Evolutionary conservation across 768 basidiomycete genomes (phyloP).

Genomic region (Pulveroboletus sp.): DNA sequence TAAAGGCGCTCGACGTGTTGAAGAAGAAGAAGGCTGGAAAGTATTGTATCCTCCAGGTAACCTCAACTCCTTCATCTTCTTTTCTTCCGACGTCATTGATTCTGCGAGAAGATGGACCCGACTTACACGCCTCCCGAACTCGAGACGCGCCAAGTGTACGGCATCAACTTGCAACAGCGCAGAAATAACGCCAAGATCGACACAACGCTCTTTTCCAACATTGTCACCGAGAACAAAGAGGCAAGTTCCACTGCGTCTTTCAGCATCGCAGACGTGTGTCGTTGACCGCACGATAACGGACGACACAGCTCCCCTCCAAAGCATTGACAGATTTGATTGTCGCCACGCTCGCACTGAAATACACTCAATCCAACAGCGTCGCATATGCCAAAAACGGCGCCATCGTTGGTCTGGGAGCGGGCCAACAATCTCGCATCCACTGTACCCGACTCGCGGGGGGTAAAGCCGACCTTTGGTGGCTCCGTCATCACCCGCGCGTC

Average conservation of each 20-base stretch:
- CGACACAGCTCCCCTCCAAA: slow-evolving; percentile 57
- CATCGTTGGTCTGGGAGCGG: slow-evolving; percentile 93
- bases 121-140: slow-evolving; percentile 68
- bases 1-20: slow-evolving; percentile 84
- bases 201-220: slow-evolving; percentile 71
- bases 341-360: slow-evolving; percentile 94
- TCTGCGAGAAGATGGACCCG: slow-evolving; percentile 71
- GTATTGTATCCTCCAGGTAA: slow-evolving; percentile 93
- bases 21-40: slow-evolving; percentile 97
- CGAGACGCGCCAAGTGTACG: slow-evolving; percentile 96
- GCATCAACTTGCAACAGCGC: slow-evolving; percentile 83
- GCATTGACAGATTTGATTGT: slow-evolving; percentile 92
- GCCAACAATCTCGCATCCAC: slow-evolving; percentile 98
- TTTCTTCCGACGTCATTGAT: slow-evolving; percentile 5
- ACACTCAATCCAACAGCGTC: slow-evolving; percentile 99
- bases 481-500: slow-evolving; percentile 93
- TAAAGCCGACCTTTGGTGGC: slow-evolving; percentile 99
- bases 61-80: slow-evolving; percentile 1
- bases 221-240: slow-evolving; percentile 86
- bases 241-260: slow-evolving; percentile 37
- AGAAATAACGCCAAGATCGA: slow-evolving; percentile 90
- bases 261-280: not conserved
- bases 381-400: slow-evolving; percentile 91
- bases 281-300: not conserved
- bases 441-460: slow-evolving; percentile 96